These are phyloP conservation scores for Podila clonocystis DNA, from an alignment of 192 early-diverging fungal genomes.

Conservation along the genomic window DNA sequence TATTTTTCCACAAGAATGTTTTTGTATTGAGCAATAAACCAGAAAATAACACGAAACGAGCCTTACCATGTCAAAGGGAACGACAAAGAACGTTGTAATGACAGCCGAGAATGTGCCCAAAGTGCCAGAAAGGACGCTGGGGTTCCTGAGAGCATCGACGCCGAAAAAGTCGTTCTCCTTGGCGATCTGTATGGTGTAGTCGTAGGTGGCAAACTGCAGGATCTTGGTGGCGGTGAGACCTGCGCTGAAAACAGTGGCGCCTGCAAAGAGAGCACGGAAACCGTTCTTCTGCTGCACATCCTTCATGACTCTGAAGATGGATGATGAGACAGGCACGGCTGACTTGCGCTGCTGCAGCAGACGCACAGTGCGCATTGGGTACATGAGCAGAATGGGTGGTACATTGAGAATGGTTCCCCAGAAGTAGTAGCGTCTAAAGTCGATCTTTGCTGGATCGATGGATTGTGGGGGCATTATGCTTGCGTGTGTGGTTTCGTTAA, in stretches of 20 bases:
- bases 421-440: constrained; percentile 49
- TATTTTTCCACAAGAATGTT: neutral
- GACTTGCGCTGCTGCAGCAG: constrained; percentile 48
- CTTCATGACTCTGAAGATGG: constrained; percentile 48
- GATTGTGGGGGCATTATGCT: constrained; percentile 34
- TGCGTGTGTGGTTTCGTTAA: neutral
- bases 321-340: constrained; percentile 44
- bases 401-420: constrained; percentile 53
- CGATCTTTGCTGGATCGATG: constrained; percentile 38
- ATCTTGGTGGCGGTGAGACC: constrained; percentile 46
- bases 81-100: constrained; percentile 42
- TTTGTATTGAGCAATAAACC: neutral
- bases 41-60: neutral
- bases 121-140: constrained; percentile 22
- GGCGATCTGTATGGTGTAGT: constrained; percentile 27
- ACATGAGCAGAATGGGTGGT: constrained; percentile 49
- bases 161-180: constrained; percentile 32
- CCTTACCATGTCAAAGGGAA: constrained; percentile 53
- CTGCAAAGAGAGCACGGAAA: constrained; percentile 40
- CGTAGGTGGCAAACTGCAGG: constrained; percentile 52
- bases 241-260: constrained; percentile 43
- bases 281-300: constrained; percentile 48
- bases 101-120: constrained; percentile 51
- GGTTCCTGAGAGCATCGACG: constrained; percentile 20
- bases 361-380: constrained; percentile 53